Evolutionary conservation across 345 rosid genomes (phyloP).

Genomic region (Citrus cavaleriei): DNA sequence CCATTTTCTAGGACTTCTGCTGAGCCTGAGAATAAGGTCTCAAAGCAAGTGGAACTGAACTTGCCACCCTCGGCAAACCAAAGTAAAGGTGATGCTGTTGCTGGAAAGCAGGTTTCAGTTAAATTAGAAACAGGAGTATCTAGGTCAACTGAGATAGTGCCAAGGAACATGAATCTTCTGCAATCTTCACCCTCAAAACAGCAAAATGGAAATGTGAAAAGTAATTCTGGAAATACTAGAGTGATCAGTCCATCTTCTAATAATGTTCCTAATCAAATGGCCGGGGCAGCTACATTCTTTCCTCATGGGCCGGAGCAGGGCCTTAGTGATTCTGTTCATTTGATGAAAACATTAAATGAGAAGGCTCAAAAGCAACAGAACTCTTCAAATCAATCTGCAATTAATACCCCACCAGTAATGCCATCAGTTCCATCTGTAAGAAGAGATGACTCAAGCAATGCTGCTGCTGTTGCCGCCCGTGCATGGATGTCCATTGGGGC

Average conservation of each 20-base stretch:
- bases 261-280: conserved; percentile 42
- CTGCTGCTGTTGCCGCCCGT: conserved; percentile 63
- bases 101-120: conserved; percentile 37
- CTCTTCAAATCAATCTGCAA: conserved; percentile 30
- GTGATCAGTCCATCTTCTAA: conserved; percentile 34
- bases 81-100: conserved; percentile 31
- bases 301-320: conserved; percentile 44
- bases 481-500: conserved; percentile 92
- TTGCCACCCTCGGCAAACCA: conserved; percentile 58
- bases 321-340: conserved; percentile 57
- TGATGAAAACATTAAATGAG: conserved; percentile 51
- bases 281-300: conserved; percentile 32
- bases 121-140: conserved; percentile 33
- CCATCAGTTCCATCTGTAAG: conserved; percentile 37
- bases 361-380: conserved; percentile 55
- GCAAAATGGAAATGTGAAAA: conserved; percentile 40
- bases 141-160: conserved; percentile 32
- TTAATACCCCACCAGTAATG: conserved; percentile 23
- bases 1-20: conserved; percentile 26
- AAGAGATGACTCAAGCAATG: conserved; percentile 61
- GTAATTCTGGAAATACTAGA: conserved; percentile 28
- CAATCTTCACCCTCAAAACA: conserved; percentile 42
- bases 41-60: conserved; percentile 73
- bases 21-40: conserved; percentile 47
- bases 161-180: conserved; percentile 34